These are phyloP conservation scores for Nyctanthes arbortristis DNA, from an alignment of 257 asterid genomes.

Conservation along the genomic window DNA sequence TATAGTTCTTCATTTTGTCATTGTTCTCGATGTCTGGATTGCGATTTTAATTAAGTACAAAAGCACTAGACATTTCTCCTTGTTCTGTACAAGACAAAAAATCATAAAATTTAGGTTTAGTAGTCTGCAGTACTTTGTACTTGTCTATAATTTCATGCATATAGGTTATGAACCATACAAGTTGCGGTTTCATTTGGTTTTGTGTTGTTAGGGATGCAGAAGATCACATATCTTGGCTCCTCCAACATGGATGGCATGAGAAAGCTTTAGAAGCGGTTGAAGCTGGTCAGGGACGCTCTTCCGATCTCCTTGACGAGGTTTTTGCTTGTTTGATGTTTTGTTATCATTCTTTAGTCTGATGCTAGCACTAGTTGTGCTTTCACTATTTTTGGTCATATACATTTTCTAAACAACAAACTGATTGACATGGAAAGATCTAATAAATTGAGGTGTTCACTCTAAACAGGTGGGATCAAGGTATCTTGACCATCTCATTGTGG, in stretches of 20 bases:
- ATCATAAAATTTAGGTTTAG: constrained; percentile 2
- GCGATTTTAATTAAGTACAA: constrained; percentile 1
- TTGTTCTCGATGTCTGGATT: constrained; percentile 11
- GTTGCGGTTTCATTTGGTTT: constrained; percentile 18
- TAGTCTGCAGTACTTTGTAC: constrained; percentile 12
- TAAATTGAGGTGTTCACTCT: constrained; percentile 27
- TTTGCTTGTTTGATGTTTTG: too few species aligned
- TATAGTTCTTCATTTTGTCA: constrained; percentile 11
- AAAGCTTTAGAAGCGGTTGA: constrained; percentile 98
- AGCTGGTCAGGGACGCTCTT: constrained; percentile 91
- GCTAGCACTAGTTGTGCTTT: not conserved
- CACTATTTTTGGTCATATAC: not conserved
- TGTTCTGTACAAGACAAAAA: not conserved
- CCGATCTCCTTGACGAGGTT: constrained; percentile 98
- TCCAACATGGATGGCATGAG: constrained; percentile 92
- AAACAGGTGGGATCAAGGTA: constrained; percentile 86
- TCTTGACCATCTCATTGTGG: constrained; percentile 95
- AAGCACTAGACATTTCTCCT: constrained; percentile 11
- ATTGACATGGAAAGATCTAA: not conserved
- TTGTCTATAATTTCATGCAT: not conserved
- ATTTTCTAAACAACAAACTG: not conserved
- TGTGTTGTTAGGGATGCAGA: constrained; percentile 82
- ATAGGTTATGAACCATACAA: constrained; percentile 16
- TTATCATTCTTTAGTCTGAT: too few species aligned
- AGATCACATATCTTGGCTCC: constrained; percentile 99